These are phyloP conservation scores for Serendipita indica DNA, from an alignment of 768 basidiomycete species.

Conservation along the genomic window DNA sequence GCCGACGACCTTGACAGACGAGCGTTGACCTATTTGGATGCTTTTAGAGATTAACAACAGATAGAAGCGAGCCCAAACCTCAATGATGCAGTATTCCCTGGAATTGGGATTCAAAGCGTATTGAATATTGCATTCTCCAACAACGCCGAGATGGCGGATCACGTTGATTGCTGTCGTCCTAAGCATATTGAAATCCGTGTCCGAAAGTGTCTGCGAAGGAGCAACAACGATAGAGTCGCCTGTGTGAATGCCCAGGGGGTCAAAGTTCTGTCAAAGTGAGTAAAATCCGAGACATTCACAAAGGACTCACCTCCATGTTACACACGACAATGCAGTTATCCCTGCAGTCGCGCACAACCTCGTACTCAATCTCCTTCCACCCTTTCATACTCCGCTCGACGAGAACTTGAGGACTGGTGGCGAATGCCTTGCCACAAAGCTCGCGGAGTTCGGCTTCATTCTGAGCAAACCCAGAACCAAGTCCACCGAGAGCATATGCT, in stretches of 20 bases:
- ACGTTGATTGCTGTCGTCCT: constrained; percentile 96
- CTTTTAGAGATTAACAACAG: too few species aligned
- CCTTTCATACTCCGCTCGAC: constrained; percentile 99
- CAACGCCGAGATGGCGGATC: constrained; percentile 92
- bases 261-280: constrained; percentile 63
- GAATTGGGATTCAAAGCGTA: constrained; percentile 93
- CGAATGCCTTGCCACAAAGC: constrained; percentile 88
- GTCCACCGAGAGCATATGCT: constrained; percentile 89
- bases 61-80: constrained; percentile 33
- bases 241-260: constrained; percentile 95
- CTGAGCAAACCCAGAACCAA: constrained; percentile 95
- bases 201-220: constrained; percentile 95
- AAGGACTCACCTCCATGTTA: constrained; percentile 90
- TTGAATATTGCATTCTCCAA: constrained; percentile 99
- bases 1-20: constrained; percentile 96
- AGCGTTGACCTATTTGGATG: constrained; percentile 57
- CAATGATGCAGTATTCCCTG: constrained; percentile 96
- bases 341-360: constrained; percentile 92
- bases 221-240: constrained; percentile 98
- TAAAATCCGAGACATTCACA: neutral
- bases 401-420: constrained; percentile 94
- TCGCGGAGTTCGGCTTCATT: constrained; percentile 78
- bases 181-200: constrained; percentile 98
- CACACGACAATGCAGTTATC: constrained; percentile 99
- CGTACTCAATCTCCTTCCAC: constrained; percentile 99